Evolutionary conservation across 2,329 filamentous ascomycete genomes (phyloP).

Genomic region (Nigrospora osmanthi): DNA sequence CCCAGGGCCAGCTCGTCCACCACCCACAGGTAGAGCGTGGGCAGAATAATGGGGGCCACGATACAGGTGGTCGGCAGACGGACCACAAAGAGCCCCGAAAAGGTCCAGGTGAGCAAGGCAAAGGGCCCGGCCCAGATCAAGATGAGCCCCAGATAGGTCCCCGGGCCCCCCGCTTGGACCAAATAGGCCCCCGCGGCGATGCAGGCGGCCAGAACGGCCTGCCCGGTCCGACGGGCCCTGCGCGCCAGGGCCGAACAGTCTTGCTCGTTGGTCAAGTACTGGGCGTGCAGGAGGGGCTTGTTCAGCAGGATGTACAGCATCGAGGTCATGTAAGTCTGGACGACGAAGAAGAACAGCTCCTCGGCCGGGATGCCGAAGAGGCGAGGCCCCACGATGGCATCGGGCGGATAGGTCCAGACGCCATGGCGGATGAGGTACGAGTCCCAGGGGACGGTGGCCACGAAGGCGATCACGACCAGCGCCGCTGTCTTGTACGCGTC

Average conservation of each 20-base stretch:
- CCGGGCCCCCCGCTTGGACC: conserved; percentile 35
- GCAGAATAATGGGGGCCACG: conserved; percentile 49
- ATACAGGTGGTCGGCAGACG: conserved; percentile 51
- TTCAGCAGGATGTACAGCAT: conserved; percentile 60
- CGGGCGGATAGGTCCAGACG: conserved; percentile 64
- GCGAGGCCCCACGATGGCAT: conserved; percentile 55
- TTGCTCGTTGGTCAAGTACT: conserved; percentile 27
- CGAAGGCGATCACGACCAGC: conserved; percentile 55
- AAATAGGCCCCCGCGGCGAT: conserved; percentile 36
- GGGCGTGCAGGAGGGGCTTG: conserved; percentile 50
- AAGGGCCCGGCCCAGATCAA: conserved; percentile 62
- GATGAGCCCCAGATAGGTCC: conserved; percentile 64
- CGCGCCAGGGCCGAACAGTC: conserved; percentile 15
- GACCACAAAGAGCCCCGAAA: conserved; percentile 57
- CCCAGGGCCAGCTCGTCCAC: conserved; percentile 62
- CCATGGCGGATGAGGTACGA: conserved; percentile 61
- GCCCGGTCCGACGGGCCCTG: conserved; percentile 34
- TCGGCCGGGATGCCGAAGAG: conserved; percentile 61
- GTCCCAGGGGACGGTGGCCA: conserved; percentile 68
- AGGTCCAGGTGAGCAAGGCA: conserved; percentile 52
- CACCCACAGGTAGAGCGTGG: conserved; percentile 64
- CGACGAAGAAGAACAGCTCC: conserved; percentile 70
- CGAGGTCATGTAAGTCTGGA: conserved; percentile 68
- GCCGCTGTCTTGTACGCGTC: conserved; percentile 57
- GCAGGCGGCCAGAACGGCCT: conserved; percentile 34